phyloP scores from a whole-genome alignment of 1,139 yeast species.

The Sugiyamaella grinbergsii region DNA sequence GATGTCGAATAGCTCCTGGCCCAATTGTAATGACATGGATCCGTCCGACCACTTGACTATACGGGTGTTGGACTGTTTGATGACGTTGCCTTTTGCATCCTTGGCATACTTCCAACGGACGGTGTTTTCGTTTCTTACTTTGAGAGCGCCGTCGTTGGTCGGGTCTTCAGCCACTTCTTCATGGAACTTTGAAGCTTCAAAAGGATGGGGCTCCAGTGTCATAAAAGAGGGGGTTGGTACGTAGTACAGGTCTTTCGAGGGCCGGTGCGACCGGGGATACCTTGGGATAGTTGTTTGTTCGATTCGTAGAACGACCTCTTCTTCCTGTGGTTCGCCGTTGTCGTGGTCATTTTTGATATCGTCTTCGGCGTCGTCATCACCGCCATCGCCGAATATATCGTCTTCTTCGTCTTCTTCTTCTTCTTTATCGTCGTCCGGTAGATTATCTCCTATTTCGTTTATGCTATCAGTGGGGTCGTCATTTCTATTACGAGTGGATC shows the following conservation, averaged over 20 bases:
- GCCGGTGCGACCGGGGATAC: constrained; percentile 59
- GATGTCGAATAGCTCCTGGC: constrained; percentile 84
- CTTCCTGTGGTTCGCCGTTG: constrained; percentile 31
- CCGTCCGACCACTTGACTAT: constrained; percentile 96
- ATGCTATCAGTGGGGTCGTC: constrained; percentile 9
- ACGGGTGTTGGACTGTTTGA: constrained; percentile 84
- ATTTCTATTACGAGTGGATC: constrained; percentile 14
- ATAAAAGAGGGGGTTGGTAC: constrained; percentile 77
- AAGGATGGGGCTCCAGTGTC: constrained; percentile 81
- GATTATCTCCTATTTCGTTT: constrained; percentile 9
- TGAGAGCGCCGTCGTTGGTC: constrained; percentile 51
- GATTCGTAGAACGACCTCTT: constrained; percentile 31
- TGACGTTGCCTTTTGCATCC: constrained; percentile 59
- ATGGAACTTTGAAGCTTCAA: constrained; percentile 72
- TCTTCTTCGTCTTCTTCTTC: constrained; percentile 27
- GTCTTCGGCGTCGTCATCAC: constrained; percentile 20
- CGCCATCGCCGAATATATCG: constrained; percentile 29
- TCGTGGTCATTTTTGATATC: constrained; percentile 26
- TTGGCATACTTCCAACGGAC: constrained; percentile 89
- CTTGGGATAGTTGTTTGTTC: constrained; percentile 67
- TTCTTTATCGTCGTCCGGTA: constrained; percentile 20
- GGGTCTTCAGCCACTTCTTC: constrained; percentile 41
- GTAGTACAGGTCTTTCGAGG: constrained; percentile 40
- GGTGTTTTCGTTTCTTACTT: constrained; percentile 69
- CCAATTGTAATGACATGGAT: constrained; percentile 77